Evolutionary conservation across 148 eudicot genomes (phyloP), one percentile per base, ranked within the genome.

Genomic region (Vaccinium myrtillus): DNA sequence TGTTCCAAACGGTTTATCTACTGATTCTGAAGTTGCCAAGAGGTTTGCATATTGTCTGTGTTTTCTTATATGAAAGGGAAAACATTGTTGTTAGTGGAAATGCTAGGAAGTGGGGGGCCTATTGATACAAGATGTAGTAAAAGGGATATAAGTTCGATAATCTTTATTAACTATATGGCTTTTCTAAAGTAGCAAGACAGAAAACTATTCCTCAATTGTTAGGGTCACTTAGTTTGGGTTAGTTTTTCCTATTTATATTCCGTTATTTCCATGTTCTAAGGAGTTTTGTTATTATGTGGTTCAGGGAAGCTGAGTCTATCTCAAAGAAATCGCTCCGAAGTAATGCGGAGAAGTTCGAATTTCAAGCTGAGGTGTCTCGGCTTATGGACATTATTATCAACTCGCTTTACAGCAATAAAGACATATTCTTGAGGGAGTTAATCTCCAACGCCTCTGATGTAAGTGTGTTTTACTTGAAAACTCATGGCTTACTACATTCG

Each of bases 381-480:
- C 99, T 96, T 83, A 96, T 96, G 98, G 99, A 96, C 84, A 96
- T 96, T 80, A 89, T 96, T 83, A 95, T 96, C 86, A 96, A 96
- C 90, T 96, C 99, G 46, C 95, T 96, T 77, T 96, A 96, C 90
- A 96, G 99, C 87, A 96, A 96, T 90, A 96, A 96, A 82, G 99
- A 96, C 86, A 96, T 96, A 69, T 96, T 95, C 93, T 88, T 96
- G 87, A 93, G 99, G 85, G 99, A 96, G 85, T 91, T 96, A 80
- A 96, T 96, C 86, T 96, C 99, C 87, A 96, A 96, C 94, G 99
- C 99, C 63, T 96, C 99, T 27, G 99, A 96, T 90, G 99, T 96
- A 89, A 90, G 98, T 87, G 36, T 15, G 15, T 18, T 79, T 67
- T 16, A 7, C 80, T 21, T 23, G 79, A 30, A 49, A 23, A 50